Evolutionary conservation across 176 grass and related monocot genomes (phyloP), one percentile per base, ranked within the genome.

Genomic region (Themeda triandra): DNA sequence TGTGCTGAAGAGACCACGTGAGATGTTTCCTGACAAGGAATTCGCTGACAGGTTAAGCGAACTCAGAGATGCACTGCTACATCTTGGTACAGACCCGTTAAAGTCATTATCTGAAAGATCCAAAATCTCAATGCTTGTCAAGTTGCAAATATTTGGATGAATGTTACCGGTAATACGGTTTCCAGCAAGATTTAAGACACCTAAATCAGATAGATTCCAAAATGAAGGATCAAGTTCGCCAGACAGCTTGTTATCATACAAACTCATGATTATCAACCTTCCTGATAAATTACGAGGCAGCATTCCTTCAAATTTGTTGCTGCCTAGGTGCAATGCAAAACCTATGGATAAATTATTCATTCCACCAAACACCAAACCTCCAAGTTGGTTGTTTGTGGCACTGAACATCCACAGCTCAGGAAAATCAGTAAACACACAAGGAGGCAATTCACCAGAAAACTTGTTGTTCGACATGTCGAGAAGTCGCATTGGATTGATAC

Each of bases 391-490:
- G 5, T 85, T 85, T 35, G 83, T 77, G 25, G 66, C 13, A 0
- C 51, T 82, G 72, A 90, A 42, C 23, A 40, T 2, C 1, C 4
- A 10, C 46, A 79, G 40, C 0, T 0, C 18, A 1, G 58, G 29
- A 66, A 6, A 42, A 31, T 13, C 9, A 40, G 49, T 75, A 18
- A 88, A 64, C 13, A 86, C 21, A 66, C 80, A 81, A 15, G 29
- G 5, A 2, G 90, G 77, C 13, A 92, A 8, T 67, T 77, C 78
- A 2, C 86, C 90, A 6, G 59, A 79, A 35, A 92, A 28, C 0
- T 63, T 70, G 32, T 92, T 92, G 4, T 79, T 46, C 0, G 90
- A 92, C 13, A 88, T 23, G 21, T 92, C 80, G 2, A 83, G 10
- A 6, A 2, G 0, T 13, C 18, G 0, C 49, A 87, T 66, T 7